These are phyloP conservation scores for Ogataea populi-albae DNA, from an alignment of 805 yeast genomes.

Conservation along the genomic window DNA sequence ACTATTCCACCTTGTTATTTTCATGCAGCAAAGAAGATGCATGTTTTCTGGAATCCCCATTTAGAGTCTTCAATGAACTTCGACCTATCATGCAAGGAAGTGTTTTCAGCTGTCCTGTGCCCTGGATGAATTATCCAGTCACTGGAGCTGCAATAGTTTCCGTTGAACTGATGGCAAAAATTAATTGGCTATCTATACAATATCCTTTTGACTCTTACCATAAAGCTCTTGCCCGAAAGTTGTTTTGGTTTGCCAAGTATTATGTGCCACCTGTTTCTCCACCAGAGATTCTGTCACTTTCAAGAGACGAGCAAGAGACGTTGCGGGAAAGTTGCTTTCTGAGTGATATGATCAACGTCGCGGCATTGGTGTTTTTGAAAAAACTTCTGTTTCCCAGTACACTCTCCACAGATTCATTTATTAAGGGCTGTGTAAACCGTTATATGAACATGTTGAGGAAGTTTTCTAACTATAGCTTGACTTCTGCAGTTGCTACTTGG, in stretches of 20 bases:
- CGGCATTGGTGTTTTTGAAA: conserved; percentile 10
- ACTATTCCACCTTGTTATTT: conserved; percentile 36
- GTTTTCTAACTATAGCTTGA: conserved; percentile 11
- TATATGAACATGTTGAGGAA: conserved; percentile 4
- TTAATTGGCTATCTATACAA: conserved; percentile 31
- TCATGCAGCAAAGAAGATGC: conserved; percentile 28
- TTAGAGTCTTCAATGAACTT: conserved; percentile 33
- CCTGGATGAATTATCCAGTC: conserved; percentile 41
- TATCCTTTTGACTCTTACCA: conserved; percentile 9
- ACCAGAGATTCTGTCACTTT: conserved; percentile 7
- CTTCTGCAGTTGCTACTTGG: conserved; percentile 14
- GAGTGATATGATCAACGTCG: conserved; percentile 10
- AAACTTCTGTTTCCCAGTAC: conserved; percentile 13
- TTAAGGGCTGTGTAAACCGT: conserved; percentile 2
- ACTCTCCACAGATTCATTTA: conserved; percentile 4
- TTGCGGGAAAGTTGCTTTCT: conserved; percentile 16
- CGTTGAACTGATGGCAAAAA: conserved; percentile 37
- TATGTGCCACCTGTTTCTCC: conserved; percentile 19
- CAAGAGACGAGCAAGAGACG: conserved; percentile 14
- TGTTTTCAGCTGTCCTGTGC: conserved; percentile 28
- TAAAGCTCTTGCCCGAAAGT: conserved; percentile 5
- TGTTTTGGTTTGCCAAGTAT: conserved; percentile 10
- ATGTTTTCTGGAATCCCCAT: conserved; percentile 38
- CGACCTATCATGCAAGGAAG: conserved; percentile 32
- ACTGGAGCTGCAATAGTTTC: conserved; percentile 36